Conservation (phyloP, 1,284 basidiomycete genomes). For the Cryptococcus sp. region DNA sequence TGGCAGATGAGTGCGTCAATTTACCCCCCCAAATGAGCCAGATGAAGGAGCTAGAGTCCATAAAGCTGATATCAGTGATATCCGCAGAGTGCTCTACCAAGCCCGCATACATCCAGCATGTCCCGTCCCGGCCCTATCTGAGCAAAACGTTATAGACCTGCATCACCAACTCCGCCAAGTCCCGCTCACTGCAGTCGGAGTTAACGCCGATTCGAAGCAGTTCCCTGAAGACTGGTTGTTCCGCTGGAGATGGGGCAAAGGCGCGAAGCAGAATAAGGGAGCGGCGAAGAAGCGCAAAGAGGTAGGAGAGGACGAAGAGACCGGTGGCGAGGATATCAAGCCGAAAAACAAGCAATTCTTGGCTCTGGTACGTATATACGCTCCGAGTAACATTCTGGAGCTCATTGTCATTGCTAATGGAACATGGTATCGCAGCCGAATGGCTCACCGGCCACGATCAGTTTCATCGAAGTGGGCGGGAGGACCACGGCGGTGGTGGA, state of each 20-base stretch:
- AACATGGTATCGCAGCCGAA: conserved; percentile 59
- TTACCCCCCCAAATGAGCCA: not conserved
- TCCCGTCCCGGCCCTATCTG: conserved; percentile 62
- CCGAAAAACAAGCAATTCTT: conserved; percentile 53
- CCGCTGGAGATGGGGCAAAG: conserved; percentile 64
- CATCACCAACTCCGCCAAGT: conserved; percentile 64
- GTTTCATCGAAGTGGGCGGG: conserved; percentile 76
- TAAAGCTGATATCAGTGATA: not conserved
- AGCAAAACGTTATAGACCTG: conserved; percentile 59
- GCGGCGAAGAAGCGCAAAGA: conserved; percentile 17
- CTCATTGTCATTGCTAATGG: not conserved
- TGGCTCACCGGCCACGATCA: conserved; percentile 70
- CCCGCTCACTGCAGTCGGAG: conserved; percentile 66
- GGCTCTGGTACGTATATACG: conserved; percentile 58
- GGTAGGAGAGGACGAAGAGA: conserved; percentile 16
- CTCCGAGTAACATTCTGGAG: not conserved
- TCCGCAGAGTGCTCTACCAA: conserved; percentile 71
- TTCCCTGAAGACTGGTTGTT: conserved; percentile 64
- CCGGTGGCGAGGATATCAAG: conserved; percentile 29
- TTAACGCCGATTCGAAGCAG: conserved; percentile 68
- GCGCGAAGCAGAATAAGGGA: conserved; percentile 61
- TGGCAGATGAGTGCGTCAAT: conserved; percentile 61
- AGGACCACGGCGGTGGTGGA: conserved; percentile 73
- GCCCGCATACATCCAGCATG: conserved; percentile 74
- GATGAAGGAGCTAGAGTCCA: not conserved